phyloP scores from a whole-genome alignment of 208 protist genomes.

The Leishmania tarentolae region DNA sequence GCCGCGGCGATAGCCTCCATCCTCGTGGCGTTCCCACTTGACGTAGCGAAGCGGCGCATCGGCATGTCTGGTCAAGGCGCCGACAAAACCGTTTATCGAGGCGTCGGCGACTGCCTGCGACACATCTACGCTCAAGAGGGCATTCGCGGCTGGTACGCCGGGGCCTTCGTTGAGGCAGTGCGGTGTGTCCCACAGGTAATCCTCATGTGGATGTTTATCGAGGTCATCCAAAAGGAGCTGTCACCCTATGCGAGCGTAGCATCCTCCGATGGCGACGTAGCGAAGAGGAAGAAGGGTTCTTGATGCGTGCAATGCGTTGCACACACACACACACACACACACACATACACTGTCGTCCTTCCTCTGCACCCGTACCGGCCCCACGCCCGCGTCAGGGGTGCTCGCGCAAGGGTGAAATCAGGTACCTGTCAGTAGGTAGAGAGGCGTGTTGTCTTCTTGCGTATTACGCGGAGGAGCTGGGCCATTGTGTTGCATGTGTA shows the following conservation, averaged over 20 bases:
- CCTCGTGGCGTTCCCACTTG: constrained; percentile 71
- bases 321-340: background rate
- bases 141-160: constrained; percentile 78
- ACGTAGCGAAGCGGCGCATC: constrained; percentile 88
- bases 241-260: constrained; percentile 19
- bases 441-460: background rate
- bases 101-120: constrained; percentile 68
- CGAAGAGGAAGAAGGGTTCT: background rate
- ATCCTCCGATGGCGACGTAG: background rate
- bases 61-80: constrained; percentile 82
- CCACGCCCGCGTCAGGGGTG: background rate
- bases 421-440: background rate
- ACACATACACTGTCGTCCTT: background rate
- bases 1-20: constrained; percentile 80
- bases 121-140: constrained; percentile 74
- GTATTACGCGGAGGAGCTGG: background rate
- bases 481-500: background rate
- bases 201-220: constrained; percentile 91
- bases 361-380: too few species aligned
- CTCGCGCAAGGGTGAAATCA: background rate
- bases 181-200: constrained; percentile 90
- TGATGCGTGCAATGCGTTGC: background rate
- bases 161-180: constrained; percentile 67
- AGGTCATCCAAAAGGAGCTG: constrained; percentile 70
- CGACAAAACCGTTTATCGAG: constrained; percentile 63